A percentile compares a stretch with the other conserved stretches of the same genome.
phyloP scores from a whole-genome alignment of 352 stramenopile genomes.

The Vaucheria bursata region DNA sequence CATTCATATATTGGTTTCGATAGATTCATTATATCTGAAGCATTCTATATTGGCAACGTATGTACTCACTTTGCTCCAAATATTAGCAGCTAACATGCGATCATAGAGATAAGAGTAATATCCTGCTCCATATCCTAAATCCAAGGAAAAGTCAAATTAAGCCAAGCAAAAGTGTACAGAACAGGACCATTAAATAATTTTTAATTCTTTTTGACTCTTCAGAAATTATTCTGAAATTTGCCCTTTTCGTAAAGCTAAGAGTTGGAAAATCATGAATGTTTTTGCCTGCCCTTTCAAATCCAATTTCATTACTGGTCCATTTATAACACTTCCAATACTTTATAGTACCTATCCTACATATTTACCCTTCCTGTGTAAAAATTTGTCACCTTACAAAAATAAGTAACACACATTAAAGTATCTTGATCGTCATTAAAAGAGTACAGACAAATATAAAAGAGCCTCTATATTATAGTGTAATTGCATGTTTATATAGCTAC shows the following conservation, averaged over 20 bases:
- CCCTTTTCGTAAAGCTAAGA: too few species aligned
- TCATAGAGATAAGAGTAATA: conserved; percentile 84
- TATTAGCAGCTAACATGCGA: conserved; percentile 72
- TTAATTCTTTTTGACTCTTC: too few species aligned
- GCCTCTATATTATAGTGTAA: not conserved
- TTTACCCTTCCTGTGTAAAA: too few species aligned
- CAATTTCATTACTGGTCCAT: too few species aligned
- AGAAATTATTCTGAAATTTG: too few species aligned
- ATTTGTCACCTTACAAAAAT: not conserved
- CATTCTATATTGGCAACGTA: not conserved
- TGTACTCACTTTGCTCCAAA: conserved; percentile 57
- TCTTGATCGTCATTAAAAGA: not conserved
- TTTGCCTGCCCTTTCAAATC: too few species aligned
- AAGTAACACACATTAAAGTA: not conserved
- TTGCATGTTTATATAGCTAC: not conserved
- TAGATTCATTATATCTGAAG: not conserved
- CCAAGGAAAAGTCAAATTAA: not conserved
- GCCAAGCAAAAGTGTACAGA: not conserved
- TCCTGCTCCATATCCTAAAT: conserved; percentile 62
- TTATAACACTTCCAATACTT: too few species aligned
- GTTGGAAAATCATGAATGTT: too few species aligned
- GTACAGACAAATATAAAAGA: not conserved
- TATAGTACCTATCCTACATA: too few species aligned
- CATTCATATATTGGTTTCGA: not conserved
- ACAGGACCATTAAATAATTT: too few species aligned